A percentile compares a stretch with the other conserved stretches of the same genome.
These are phyloP conservation scores for Stipa capillata DNA, from an alignment of 176 grass and related monocot species.

Conservation along the genomic window DNA sequence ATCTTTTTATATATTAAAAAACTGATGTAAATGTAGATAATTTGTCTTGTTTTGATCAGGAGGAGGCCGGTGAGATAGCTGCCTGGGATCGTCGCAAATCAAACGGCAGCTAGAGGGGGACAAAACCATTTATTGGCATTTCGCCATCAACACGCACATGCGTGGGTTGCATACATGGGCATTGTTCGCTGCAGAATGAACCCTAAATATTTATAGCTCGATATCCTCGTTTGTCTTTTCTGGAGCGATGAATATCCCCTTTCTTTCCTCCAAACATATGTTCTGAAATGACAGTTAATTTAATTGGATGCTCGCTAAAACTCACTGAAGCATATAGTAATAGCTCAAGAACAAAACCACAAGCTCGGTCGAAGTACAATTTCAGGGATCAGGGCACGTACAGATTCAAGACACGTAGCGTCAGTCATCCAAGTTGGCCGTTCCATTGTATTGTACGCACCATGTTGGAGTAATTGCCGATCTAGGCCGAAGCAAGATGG, in stretches of 20 bases:
- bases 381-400: no score
- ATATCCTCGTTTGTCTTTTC: background rate
- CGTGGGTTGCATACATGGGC: background rate
- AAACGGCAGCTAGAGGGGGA: slow-evolving; percentile 17
- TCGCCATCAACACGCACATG: slow-evolving; percentile 9
- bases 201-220: background rate
- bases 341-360: no score
- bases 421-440: background rate
- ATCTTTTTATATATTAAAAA: no score
- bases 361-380: background rate
- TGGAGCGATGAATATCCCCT: background rate
- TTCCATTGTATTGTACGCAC: no score
- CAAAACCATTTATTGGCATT: slow-evolving; percentile 4
- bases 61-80: background rate
- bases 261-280: background rate
- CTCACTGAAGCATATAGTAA: background rate
- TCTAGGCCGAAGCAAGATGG: background rate
- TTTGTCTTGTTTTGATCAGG: background rate
- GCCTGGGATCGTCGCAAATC: background rate
- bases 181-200: background rate
- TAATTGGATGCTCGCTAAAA: background rate
- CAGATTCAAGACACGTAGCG: background rate
- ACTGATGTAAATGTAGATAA: background rate
- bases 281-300: background rate
- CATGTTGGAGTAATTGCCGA: background rate